Evolutionary conservation across 2,329 filamentous ascomycete species (phyloP), one percentile per base, ranked within the genome.

Genomic region (Rhytidhysteron rufulum): DNA sequence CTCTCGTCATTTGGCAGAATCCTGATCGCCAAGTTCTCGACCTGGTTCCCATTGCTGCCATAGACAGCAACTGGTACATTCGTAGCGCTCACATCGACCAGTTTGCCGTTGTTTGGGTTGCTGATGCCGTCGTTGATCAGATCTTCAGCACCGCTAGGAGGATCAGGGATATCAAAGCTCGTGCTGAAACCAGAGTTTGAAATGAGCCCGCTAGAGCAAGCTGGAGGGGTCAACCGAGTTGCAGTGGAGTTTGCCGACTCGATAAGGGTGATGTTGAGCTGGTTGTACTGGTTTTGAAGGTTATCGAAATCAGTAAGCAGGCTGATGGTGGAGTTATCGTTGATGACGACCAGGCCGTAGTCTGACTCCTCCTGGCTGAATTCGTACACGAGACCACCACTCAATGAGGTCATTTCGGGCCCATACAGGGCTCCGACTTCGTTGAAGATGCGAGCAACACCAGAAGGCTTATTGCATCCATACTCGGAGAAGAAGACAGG

Each of bases 401-500:
- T 83, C 57, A 91, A 81, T 41, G 80, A 71, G 15, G 72, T 82
- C 84, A 91, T 89, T 48, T 87, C 54, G 29, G 73, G 56, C 41
- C 85, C 77, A 65, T 91, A 91, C 50, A 93, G 80, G 46, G 82
- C 72, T 40, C 71, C 73, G 10, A 88, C 83, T 67, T 93, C 87
- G 50, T 85, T 83, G 69, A 89, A 93, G 53, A 81, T 67, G 51
- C 87, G 84, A 11, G 85, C 82, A n/a, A 33, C 18, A 18, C 40
- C 45, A 20, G 69, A 62, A 11, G 81, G 79, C 27, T 74, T 71
- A 70, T 89, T 91, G 78, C 87, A 91, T 45, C 87, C 87, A 54
- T 82, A 83, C 60, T 93, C 87, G 48, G 83, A 87, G 73, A 87
- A 90, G 75, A 91, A 91, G 54, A 90, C 74, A 22, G 86, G 86